Conservation (phyloP, 345 rosid genomes). For the Turritis glabra region DNA sequence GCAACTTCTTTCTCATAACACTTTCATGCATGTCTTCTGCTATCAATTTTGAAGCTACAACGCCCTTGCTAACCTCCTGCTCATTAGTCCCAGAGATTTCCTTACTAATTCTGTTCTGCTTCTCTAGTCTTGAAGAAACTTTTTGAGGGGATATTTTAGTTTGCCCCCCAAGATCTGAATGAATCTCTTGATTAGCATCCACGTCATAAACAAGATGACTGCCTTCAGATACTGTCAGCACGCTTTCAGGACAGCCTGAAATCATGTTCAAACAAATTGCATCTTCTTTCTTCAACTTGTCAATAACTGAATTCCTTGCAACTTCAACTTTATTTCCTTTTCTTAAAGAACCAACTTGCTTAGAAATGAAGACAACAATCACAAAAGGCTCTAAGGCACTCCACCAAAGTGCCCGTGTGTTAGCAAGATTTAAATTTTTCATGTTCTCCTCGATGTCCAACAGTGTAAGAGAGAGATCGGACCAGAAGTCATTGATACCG, state of each 20-base stretch:
- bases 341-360: conserved; percentile 74
- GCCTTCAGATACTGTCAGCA: conserved; percentile 44
- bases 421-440: conserved; percentile 43
- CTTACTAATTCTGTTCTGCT: conserved; percentile 16
- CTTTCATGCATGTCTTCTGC: conserved; percentile 42
- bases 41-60: conserved; percentile 42
- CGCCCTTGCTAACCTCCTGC: conserved; percentile 42
- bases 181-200: conserved; percentile 38
- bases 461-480: conserved; percentile 60
- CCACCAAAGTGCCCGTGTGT: conserved; percentile 66
- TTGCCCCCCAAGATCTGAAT: conserved; percentile 29
- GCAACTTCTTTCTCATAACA: conserved; percentile 52
- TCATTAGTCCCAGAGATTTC: conserved; percentile 39
- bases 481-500: conserved; percentile 62
- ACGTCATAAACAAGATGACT: conserved; percentile 43
- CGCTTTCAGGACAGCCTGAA: conserved; percentile 44
- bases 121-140: conserved; percentile 41
- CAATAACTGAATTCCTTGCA: conserved; percentile 42
- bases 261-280: conserved; percentile 22
- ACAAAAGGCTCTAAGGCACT: conserved; percentile 86
- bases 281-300: conserved; percentile 39
- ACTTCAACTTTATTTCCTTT: conserved; percentile 72
- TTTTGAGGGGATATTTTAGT: conserved; percentile 28
- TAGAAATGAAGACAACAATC: conserved; percentile 64
- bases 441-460: conserved; percentile 56